phyloP scores from a whole-genome alignment of 306 rosid genomes.

The Lathyrus oleraceus region DNA sequence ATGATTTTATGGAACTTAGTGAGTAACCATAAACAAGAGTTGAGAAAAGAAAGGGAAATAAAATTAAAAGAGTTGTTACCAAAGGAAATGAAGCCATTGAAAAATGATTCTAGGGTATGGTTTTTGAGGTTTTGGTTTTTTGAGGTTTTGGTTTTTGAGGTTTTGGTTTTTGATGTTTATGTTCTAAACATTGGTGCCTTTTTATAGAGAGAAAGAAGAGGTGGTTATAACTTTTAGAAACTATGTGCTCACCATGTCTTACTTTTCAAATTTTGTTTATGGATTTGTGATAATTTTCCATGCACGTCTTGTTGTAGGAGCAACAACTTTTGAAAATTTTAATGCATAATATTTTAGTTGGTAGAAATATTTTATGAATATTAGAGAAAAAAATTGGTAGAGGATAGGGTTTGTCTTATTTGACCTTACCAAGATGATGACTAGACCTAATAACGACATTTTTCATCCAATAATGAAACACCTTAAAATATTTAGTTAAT shows the following conservation, averaged over 20 bases:
- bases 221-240: neutral
- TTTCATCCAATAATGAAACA: conserved; percentile 24
- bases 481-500: neutral
- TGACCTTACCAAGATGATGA: conserved; percentile 28
- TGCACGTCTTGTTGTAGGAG: conserved; percentile 20
- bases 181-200: conserved; percentile 11
- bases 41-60: conserved; percentile 33
- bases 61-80: conserved; percentile 23
- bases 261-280: conserved; percentile 31
- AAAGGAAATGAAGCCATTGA: conserved; percentile 33
- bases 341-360: neutral
- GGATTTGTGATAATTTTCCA: conserved; percentile 30
- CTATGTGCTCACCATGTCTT: conserved; percentile 37
- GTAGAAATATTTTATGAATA: conserved; percentile 8
- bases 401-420: conserved; percentile 10
- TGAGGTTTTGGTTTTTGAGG: neutral
- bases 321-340: conserved; percentile 14
- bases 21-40: conserved; percentile 34
- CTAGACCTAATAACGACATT: conserved; percentile 24
- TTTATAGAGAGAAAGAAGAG: conserved; percentile 35
- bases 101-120: neutral
- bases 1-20: conserved; percentile 41
- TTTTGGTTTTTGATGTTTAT: conserved; percentile 4
- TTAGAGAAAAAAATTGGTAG: neutral
- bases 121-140: conserved; percentile 7